Evolutionary conservation across 2,329 filamentous ascomycete species (phyloP), one percentile per base, ranked within the genome.

Genomic region (Fusarium marasasianum): DNA sequence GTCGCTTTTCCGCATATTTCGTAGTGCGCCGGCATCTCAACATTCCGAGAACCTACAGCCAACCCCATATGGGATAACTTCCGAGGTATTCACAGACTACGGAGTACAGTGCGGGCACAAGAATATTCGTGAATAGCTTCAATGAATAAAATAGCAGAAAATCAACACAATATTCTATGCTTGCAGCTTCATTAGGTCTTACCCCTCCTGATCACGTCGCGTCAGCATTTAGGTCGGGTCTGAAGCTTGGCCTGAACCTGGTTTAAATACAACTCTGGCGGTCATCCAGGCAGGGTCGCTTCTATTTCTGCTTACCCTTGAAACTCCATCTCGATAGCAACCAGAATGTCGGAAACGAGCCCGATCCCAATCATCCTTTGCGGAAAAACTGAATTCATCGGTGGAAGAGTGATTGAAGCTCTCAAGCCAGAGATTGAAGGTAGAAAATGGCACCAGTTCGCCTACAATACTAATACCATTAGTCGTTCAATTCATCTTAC

Each of bases 391-490:
- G 72, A 74, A 20, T 61, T 38, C 2, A 60, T 74, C 3, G 72
- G 72, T 0, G 40, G 35, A 11, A 57, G 24, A 6, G 68, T 74
- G 8, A 59, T 72, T 18, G 68, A 61, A 2, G 37, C 72, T 3
- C 13, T 74, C 3, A 74, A 63, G 43, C 72, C 72, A 1, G 72
- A 74, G 29, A 69, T 74, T 5, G 72, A 74, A 60, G 72, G 72
- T 55, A 45, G 12, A 8, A 20, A 2, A 20, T 10, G 2, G 5
- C 14, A 14, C 12, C 20, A 8, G 22, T 9, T 1, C 4, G 4
- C 22, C 17, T 8, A 1, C 17, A 3, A 18, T 24, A 7, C 35
- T 73, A 5, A 73, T 3, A 11, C 4, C 6, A 1, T 0, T 14
- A 74, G 68, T 72, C 2, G 37, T 74, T 9, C 72, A 74, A 10